A percentile compares a stretch with the other conserved stretches of the same genome.
Evolutionary conservation across 2,329 filamentous ascomycete species (phyloP).

Genomic region (Pestalotiopsis fici): DNA sequence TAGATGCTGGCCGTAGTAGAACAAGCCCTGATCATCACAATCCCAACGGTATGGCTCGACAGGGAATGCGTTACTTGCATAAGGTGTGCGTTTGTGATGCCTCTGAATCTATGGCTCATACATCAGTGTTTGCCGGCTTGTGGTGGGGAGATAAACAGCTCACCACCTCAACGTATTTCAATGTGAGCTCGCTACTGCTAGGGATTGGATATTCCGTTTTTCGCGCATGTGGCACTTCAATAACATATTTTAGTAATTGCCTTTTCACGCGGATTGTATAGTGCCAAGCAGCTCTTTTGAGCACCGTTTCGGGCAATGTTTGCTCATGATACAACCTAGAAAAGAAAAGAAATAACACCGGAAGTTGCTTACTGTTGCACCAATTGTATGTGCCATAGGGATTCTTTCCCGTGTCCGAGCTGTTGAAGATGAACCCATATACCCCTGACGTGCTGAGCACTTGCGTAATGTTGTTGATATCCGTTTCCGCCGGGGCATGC

Average conservation of each 20-base stretch:
- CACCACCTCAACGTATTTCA: constrained; percentile 73
- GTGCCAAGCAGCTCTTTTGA: no score
- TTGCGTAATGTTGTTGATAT: constrained; percentile 61
- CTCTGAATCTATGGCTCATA: constrained; percentile 62
- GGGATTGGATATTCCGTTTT: constrained; percentile 61
- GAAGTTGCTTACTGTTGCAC: no score
- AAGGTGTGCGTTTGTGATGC: constrained; percentile 84
- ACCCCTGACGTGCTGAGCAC: constrained; percentile 62
- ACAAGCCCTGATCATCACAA: constrained; percentile 70
- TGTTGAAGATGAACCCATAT: constrained; percentile 75
- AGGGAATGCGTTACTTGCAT: constrained; percentile 76
- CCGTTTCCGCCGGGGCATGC: constrained; percentile 56
- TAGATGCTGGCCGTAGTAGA: constrained; percentile 66
- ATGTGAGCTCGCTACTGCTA: constrained; percentile 52
- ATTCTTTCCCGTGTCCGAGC: constrained; percentile 56
- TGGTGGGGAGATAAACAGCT: background rate
- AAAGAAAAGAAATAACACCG: no score
- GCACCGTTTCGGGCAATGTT: no score
- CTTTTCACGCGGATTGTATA: no score
- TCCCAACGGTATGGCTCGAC: constrained; percentile 72
- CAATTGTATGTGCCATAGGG: constrained; percentile 72
- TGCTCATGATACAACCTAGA: no score
- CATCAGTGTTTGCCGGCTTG: background rate
- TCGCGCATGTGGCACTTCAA: constrained; percentile 85
- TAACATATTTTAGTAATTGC: no score